Evolutionary conservation across 805 yeast species (phyloP).

Genomic region (Kuraishia ogatae): DNA sequence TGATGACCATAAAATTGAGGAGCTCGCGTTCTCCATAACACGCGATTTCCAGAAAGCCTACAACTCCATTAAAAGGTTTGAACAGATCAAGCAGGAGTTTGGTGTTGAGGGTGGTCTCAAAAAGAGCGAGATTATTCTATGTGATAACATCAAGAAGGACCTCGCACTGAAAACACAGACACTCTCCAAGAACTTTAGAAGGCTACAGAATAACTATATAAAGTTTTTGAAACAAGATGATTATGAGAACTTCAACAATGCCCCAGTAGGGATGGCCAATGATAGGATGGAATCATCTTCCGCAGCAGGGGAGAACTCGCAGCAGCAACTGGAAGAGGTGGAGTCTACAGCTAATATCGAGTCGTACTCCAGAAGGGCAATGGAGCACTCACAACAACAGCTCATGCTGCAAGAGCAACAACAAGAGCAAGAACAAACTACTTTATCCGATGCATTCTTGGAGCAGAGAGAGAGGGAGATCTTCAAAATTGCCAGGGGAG

Average conservation of each 20-base stretch:
- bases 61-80: constrained; percentile 60
- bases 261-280: neutral
- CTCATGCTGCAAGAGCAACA: constrained; percentile 14
- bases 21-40: constrained; percentile 65
- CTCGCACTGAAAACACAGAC: constrained; percentile 83
- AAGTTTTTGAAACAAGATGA: constrained; percentile 75
- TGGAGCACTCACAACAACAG: constrained; percentile 35
- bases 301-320: neutral
- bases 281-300: neutral
- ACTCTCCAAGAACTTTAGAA: constrained; percentile 67
- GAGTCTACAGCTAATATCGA: constrained; percentile 32
- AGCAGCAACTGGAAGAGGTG: constrained; percentile 18
- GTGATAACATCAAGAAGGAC: constrained; percentile 73
- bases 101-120: constrained; percentile 12
- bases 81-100: constrained; percentile 28
- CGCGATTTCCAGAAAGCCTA: constrained; percentile 74
- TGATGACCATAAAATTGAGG: constrained; percentile 75
- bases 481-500: constrained; percentile 86
- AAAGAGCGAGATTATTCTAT: constrained; percentile 49
- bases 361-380: constrained; percentile 42
- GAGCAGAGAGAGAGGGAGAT: constrained; percentile 85
- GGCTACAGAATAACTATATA: constrained; percentile 83
- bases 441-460: constrained; percentile 32
- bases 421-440: constrained; percentile 23
- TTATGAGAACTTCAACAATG: constrained; percentile 16